A percentile compares a stretch with the other conserved stretches of the same genome.
phyloP scores from a whole-genome alignment of 495 filamentous ascomycete genomes.

The Talaromyces wortmannii region DNA sequence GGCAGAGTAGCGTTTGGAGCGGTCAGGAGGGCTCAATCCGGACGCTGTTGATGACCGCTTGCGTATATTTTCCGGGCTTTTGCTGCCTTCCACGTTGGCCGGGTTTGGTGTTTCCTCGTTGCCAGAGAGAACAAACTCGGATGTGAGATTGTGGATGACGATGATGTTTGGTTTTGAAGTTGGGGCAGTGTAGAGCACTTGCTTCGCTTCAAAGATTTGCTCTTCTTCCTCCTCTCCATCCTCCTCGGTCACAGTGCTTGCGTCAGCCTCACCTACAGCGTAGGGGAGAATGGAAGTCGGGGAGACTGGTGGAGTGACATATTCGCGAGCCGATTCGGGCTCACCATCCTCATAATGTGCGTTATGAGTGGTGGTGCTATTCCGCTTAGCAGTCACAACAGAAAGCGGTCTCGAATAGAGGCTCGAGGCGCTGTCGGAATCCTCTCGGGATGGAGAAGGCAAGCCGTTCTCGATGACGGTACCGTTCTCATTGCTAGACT shows the following conservation, averaged over 20 bases:
- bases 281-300: slow-evolving; percentile 24
- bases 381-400: slow-evolving; percentile 35
- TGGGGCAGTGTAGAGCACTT: neutral
- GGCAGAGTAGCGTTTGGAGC: slow-evolving; percentile 3
- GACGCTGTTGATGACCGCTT: slow-evolving; percentile 2
- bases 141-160: neutral
- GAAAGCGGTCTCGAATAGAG: slow-evolving; percentile 15
- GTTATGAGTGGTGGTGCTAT: slow-evolving; percentile 24
- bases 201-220: slow-evolving; percentile 2
- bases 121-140: neutral
- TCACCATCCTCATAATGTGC: slow-evolving; percentile 34
- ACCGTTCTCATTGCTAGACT: slow-evolving; percentile 1
- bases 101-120: neutral
- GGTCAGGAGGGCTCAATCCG: neutral
- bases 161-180: neutral
- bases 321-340: slow-evolving; percentile 23
- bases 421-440: neutral
- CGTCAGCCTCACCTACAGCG: too few species aligned
- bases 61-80: neutral
- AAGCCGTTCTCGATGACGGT: neutral
- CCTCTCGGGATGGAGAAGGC: neutral
- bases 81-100: neutral
- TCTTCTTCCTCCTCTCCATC: neutral
- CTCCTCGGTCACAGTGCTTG: neutral
- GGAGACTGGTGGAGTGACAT: slow-evolving; percentile 23